A percentile compares a stretch with the other conserved stretches of the same genome.
phyloP scores from a whole-genome alignment of 495 filamentous ascomycete species.

The Neurospora tetraspora region DNA sequence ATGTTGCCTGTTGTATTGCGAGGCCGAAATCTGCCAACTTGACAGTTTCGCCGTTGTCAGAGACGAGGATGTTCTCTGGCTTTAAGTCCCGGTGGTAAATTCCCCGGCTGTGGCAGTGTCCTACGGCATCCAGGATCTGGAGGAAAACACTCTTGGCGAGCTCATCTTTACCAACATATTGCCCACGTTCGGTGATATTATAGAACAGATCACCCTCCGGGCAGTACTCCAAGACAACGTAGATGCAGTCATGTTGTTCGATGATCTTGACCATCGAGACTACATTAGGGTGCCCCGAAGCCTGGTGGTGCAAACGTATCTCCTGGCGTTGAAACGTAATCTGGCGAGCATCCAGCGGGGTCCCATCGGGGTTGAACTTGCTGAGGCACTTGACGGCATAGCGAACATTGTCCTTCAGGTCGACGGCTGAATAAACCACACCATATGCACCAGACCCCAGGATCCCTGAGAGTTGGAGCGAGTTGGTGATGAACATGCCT shows the following conservation, averaged over 20 bases:
- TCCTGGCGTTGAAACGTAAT: slow-evolving; percentile 85
- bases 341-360: slow-evolving; percentile 78
- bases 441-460: slow-evolving; percentile 94
- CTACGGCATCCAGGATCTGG: slow-evolving; percentile 95
- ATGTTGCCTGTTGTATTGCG: slow-evolving; percentile 66
- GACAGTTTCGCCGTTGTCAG: slow-evolving; percentile 74
- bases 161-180: slow-evolving; percentile 86
- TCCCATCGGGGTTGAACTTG: slow-evolving; percentile 58
- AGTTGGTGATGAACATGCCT: slow-evolving; percentile 72
- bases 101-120: slow-evolving; percentile 82
- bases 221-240: slow-evolving; percentile 95
- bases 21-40: slow-evolving; percentile 97
- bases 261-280: slow-evolving; percentile 92
- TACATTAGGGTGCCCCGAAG: slow-evolving; percentile 83
- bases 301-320: slow-evolving; percentile 82
- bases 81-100: slow-evolving; percentile 98
- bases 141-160: slow-evolving; percentile 83
- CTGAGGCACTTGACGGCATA: slow-evolving; percentile 97
- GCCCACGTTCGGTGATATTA: slow-evolving; percentile 89
- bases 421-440: slow-evolving; percentile 88
- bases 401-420: slow-evolving; percentile 67
- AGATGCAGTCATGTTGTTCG: slow-evolving; percentile 86
- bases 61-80: slow-evolving; percentile 95
- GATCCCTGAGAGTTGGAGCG: slow-evolving; percentile 73
- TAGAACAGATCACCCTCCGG: slow-evolving; percentile 95